Conservation (phyloP, 1,284 basidiomycete species). For the Macrocybe sp. region DNA sequence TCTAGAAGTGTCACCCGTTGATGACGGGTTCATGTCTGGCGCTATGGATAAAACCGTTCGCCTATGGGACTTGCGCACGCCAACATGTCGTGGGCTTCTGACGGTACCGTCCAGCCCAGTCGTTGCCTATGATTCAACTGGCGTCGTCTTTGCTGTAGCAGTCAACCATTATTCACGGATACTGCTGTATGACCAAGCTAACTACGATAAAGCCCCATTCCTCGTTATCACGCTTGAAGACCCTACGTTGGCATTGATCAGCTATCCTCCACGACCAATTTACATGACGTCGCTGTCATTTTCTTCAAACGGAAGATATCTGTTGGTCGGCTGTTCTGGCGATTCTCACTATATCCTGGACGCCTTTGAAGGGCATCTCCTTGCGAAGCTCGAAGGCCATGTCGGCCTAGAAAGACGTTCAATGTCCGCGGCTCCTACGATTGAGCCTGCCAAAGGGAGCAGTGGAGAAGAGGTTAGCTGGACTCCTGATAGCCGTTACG, state of each 20-base stretch:
- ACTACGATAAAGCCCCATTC: conserved; percentile 93
- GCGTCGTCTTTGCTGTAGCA: conserved; percentile 90
- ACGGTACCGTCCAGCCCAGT: conserved; percentile 73
- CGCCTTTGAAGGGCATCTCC: conserved; percentile 77
- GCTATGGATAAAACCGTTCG: conserved; percentile 93
- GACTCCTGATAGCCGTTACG: conserved; percentile 89
- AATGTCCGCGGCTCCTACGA: conserved; percentile 45
- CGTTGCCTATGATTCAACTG: conserved; percentile 87
- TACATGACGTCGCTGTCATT: conserved; percentile 91
- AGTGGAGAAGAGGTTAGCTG: conserved; percentile 90
- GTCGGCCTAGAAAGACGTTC: conserved; percentile 70
- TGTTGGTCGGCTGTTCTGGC: conserved; percentile 91
- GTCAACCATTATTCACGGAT: conserved; percentile 85
- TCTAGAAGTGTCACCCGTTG: conserved; percentile 86
- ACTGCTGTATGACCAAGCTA: conserved; percentile 83
- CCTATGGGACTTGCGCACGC: conserved; percentile 89
- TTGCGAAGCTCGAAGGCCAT: conserved; percentile 83
- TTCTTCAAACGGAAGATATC: conserved; percentile 84
- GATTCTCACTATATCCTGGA: conserved; percentile 92
- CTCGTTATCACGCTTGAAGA: conserved; percentile 79
- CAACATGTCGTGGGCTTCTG: conserved; percentile 70
- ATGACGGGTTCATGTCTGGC: conserved; percentile 95
- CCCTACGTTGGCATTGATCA: conserved; percentile 63
- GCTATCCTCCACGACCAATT: conserved; percentile 82
- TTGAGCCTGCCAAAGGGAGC: conserved; percentile 69